Conservation (phyloP, 306 rosid genomes). For the Sesbania bispinosa region DNA sequence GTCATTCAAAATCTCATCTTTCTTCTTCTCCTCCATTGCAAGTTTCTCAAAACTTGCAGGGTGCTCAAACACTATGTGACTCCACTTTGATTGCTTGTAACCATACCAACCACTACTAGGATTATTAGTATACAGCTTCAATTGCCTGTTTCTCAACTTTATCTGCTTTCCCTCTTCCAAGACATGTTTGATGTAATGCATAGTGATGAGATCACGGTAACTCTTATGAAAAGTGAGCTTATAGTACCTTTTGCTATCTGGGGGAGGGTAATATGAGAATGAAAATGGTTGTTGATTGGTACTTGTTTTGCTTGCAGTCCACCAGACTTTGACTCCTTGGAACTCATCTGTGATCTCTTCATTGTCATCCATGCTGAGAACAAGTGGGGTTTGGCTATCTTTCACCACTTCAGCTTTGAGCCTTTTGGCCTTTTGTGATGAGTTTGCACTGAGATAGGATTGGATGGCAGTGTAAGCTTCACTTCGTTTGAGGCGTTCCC, state of each 20-base stretch:
- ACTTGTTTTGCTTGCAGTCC: slow-evolving; percentile 23
- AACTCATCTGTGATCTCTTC: slow-evolving; percentile 50
- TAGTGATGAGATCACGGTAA: slow-evolving; percentile 21
- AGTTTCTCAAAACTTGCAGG: slow-evolving; percentile 47
- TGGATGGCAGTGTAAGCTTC: slow-evolving; percentile 40
- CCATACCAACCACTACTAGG: slow-evolving; percentile 25
- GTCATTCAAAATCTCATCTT: slow-evolving; percentile 46
- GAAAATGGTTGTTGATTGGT: neutral
- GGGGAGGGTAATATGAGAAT: slow-evolving; percentile 2
- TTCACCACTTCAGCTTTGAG: slow-evolving; percentile 50
- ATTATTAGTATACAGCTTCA: slow-evolving; percentile 49
- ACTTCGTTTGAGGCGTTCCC: slow-evolving; percentile 20
- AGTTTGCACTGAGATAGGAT: slow-evolving; percentile 36
- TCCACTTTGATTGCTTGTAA: slow-evolving; percentile 37
- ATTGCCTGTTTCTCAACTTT: slow-evolving; percentile 23
- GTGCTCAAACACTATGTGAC: slow-evolving; percentile 53
- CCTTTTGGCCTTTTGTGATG: slow-evolving; percentile 35
- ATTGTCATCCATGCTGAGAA: slow-evolving; percentile 49
- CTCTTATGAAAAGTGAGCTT: slow-evolving; percentile 41
- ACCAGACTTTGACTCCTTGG: slow-evolving; percentile 41
- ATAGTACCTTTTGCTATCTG: slow-evolving; percentile 29
- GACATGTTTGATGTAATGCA: slow-evolving; percentile 38
- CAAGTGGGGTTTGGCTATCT: slow-evolving; percentile 31
- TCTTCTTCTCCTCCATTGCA: slow-evolving; percentile 49
- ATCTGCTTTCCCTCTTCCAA: slow-evolving; percentile 30